These are phyloP conservation scores for Graphilbum sp. DNA, from an alignment of 2,329 filamentous ascomycete genomes.

Conservation along the genomic window DNA sequence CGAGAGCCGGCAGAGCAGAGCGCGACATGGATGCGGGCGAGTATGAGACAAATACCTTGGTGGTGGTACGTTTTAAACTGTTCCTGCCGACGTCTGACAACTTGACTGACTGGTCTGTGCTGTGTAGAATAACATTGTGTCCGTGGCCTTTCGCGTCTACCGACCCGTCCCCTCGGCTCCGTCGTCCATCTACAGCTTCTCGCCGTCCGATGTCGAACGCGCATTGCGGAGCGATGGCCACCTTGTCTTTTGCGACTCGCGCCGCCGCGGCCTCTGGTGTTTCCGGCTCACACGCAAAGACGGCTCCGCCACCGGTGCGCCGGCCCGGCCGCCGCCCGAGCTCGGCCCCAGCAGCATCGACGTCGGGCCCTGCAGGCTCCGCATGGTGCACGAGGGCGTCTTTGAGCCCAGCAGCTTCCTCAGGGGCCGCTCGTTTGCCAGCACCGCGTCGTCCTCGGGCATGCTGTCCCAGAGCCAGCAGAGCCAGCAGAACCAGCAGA, in stretches of 20 bases:
- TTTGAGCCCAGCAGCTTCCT: constrained; percentile 33
- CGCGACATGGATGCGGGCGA: constrained; percentile 41
- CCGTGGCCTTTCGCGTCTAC: constrained; percentile 38
- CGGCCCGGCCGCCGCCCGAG: constrained; percentile 10
- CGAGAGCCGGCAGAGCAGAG: too few relatives aligned
- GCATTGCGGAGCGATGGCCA: constrained; percentile 34
- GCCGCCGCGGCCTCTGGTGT: constrained; percentile 35
- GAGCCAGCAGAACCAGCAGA: constrained; percentile 14
- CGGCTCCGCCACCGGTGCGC: constrained; percentile 12
- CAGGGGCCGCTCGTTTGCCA: constrained; percentile 25
- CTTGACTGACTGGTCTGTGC: neutral
- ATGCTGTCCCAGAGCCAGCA: constrained; percentile 20
- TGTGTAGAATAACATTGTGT: constrained; percentile 37
- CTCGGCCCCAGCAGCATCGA: constrained; percentile 25
- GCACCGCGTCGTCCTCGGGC: constrained; percentile 29
- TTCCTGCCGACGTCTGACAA: neutral
- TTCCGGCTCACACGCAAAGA: constrained; percentile 32
- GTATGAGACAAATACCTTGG: constrained; percentile 44
- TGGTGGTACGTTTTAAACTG: constrained; percentile 30
- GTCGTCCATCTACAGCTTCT: constrained; percentile 24
- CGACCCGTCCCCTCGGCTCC: constrained; percentile 28
- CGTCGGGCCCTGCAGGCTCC: constrained; percentile 26
- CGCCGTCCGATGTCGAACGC: constrained; percentile 34
- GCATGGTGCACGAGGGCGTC: constrained; percentile 29
- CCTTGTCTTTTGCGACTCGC: constrained; percentile 34